Conservation (phyloP, 352 stramenopile species). For the Pythium diclinum region DNA sequence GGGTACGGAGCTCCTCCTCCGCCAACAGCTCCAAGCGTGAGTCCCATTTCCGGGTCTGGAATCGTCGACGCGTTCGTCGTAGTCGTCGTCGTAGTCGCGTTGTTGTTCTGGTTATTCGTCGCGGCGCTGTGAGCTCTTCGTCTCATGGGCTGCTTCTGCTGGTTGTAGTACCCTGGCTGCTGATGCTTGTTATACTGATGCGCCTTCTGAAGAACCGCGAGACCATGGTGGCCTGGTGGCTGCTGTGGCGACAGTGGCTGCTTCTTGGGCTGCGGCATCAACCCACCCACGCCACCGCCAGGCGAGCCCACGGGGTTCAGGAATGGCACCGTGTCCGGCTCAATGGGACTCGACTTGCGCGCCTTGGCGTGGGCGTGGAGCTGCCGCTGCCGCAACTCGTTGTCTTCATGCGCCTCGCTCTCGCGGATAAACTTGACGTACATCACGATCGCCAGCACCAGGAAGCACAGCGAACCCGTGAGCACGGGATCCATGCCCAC, state of each 20-base stretch:
- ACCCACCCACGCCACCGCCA: slow-evolving; percentile 15
- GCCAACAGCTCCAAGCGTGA: neutral
- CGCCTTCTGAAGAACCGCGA: slow-evolving; percentile 38
- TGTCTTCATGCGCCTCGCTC: slow-evolving; percentile 59
- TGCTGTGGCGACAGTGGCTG: slow-evolving; percentile 36
- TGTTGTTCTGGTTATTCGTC: slow-evolving; percentile 37
- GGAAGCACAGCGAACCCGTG: slow-evolving; percentile 84
- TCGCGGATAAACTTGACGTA: slow-evolving; percentile 88
- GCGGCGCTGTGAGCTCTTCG: slow-evolving; percentile 67
- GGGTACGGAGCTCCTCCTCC: neutral
- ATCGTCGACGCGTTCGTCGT: neutral
- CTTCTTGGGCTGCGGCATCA: slow-evolving; percentile 48
- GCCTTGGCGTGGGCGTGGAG: slow-evolving; percentile 26
- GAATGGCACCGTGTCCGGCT: slow-evolving; percentile 69
- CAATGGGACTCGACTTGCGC: slow-evolving; percentile 59
- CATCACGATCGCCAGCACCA: slow-evolving; percentile 84
- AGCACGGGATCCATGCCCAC: slow-evolving; percentile 76
- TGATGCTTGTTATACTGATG: slow-evolving; percentile 59
- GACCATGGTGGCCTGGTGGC: slow-evolving; percentile 32
- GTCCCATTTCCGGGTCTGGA: slow-evolving; percentile 25
- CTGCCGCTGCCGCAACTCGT: slow-evolving; percentile 38
- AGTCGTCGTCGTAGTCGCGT: slow-evolving; percentile 1
- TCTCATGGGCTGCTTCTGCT: slow-evolving; percentile 77
- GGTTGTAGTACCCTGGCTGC: slow-evolving; percentile 48
- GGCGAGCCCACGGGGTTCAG: slow-evolving; percentile 51